Conservation (phyloP, 83 land plant species). For the Diphasiastrum complanatum region DNA sequence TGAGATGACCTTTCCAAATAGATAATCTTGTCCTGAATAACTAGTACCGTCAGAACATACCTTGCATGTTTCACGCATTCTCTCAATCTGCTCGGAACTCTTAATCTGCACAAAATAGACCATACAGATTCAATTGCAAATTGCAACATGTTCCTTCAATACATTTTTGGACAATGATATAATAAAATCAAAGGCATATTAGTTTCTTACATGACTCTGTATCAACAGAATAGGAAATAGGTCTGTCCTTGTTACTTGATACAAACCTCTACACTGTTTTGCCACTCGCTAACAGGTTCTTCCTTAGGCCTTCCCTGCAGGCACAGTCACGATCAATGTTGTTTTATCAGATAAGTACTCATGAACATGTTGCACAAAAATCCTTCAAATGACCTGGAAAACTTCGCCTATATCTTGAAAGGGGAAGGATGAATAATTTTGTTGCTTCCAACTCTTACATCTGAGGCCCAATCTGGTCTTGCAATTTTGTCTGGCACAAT, state of each 20-base stretch:
- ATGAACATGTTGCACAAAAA: no score
- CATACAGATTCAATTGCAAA: constrained; percentile 1
- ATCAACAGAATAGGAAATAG: background rate
- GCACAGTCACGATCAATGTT: no score
- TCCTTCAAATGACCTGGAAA: no score
- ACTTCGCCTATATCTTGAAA: no score
- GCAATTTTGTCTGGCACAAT: constrained; percentile 65
- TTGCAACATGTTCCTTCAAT: background rate
- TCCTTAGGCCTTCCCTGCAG: constrained; percentile 70
- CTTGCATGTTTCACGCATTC: constrained; percentile 78
- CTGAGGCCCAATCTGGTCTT: constrained; percentile 85
- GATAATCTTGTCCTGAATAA: no score
- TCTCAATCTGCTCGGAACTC: constrained; percentile 77
- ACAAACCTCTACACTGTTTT: constrained; percentile 81
- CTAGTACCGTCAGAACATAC: constrained; percentile 41
- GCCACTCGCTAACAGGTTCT: constrained; percentile 77
- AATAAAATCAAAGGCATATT: background rate
- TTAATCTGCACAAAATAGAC: constrained; percentile 54
- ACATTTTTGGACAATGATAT: background rate
- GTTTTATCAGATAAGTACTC: no score
- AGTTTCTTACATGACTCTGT: background rate
- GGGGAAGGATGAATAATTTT: no score
- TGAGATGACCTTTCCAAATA: no score
- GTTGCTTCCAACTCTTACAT: constrained; percentile 42
- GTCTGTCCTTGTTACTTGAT: background rate